Percentiles rank a stretch among this genome's conserved stretches.
These are phyloP conservation scores for Leishmania braziliensis DNA, from an alignment of 208 protist genomes.

Conservation along the genomic window DNA sequence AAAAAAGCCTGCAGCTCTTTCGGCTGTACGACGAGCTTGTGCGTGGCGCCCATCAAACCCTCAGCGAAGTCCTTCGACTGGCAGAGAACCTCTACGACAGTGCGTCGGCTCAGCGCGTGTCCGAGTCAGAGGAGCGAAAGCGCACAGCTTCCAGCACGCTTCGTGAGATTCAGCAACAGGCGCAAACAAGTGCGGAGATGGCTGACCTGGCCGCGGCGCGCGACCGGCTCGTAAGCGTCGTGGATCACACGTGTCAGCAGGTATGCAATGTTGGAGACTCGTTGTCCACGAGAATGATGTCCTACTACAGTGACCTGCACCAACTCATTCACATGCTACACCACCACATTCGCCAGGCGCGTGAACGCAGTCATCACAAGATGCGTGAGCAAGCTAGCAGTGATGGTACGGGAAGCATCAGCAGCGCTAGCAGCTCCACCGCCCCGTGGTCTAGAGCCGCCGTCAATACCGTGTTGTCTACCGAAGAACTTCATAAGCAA, in stretches of 20 bases:
- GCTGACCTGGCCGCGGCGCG: constrained; percentile 6
- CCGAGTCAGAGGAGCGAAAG: constrained; percentile 1
- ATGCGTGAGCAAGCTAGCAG: neutral
- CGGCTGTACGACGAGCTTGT: constrained; percentile 66
- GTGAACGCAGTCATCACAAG: constrained; percentile 3
- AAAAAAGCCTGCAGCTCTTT: constrained; percentile 67
- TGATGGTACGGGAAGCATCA: constrained; percentile 1
- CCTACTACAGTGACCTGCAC: constrained; percentile 68
- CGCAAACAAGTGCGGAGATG: neutral
- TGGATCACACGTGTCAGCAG: constrained; percentile 45
- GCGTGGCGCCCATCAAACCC: constrained; percentile 26
- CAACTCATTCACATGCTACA: constrained; percentile 62
- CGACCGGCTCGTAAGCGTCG: constrained; percentile 26
- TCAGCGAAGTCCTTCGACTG: constrained; percentile 32
- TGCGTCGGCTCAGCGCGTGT: neutral
- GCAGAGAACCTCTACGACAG: constrained; percentile 28
- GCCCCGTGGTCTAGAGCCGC: neutral
- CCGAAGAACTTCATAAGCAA: constrained; percentile 1
- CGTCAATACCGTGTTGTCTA: neutral
- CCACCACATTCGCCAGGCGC: constrained; percentile 28
- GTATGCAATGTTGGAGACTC: constrained; percentile 49
- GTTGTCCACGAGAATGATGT: constrained; percentile 42
- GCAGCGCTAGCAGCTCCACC: constrained; percentile 4
- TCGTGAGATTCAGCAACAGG: constrained; percentile 8
- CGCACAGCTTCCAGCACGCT: constrained; percentile 1